These are phyloP conservation scores for Parmelia sp. DNA, from an alignment of 495 filamentous ascomycete species.

Conservation along the genomic window DNA sequence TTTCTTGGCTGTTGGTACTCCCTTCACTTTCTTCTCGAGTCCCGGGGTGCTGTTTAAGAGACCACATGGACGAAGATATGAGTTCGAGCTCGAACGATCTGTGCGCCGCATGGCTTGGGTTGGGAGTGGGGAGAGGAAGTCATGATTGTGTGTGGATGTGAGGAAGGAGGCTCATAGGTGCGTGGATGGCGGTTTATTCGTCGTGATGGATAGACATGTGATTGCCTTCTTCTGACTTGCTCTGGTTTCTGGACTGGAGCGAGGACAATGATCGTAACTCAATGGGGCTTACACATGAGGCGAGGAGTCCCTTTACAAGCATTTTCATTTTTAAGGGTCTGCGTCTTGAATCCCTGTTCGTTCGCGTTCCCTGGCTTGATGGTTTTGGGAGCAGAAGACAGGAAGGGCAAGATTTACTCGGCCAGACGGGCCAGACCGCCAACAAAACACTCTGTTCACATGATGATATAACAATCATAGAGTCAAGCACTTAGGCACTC, in stretches of 20 bases:
- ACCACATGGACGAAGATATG: constrained; percentile 76
- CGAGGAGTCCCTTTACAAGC: constrained; percentile 65
- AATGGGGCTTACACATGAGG: constrained; percentile 99
- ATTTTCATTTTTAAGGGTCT: constrained; percentile 45
- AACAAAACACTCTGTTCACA: constrained; percentile 62
- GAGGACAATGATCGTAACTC: constrained; percentile 65
- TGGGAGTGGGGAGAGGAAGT: constrained; percentile 35
- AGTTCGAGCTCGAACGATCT: constrained; percentile 56
- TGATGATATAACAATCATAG: constrained; percentile 97
- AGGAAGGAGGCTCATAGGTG: constrained; percentile 37
- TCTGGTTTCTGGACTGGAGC: constrained; percentile 16
- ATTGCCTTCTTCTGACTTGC: constrained; percentile 59
- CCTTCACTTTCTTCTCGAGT: constrained; percentile 20
- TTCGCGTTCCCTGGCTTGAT: constrained; percentile 9
- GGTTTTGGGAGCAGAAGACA: constrained; percentile 16
- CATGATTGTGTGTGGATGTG: constrained; percentile 36
- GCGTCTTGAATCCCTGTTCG: constrained; percentile 28
- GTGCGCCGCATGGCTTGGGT: constrained; percentile 28
- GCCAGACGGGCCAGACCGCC: constrained; percentile 61
- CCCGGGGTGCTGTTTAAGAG: constrained; percentile 33
- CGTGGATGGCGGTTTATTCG: constrained; percentile 57
- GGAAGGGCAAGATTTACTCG: constrained; percentile 43
- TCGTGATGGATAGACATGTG: constrained; percentile 98
- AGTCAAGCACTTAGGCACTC: constrained; percentile 96
- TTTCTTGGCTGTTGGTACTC: constrained; percentile 39